Percentiles rank a stretch among this genome's conserved stretches.
These are phyloP conservation scores for Copromyces sp. DNA, from an alignment of 495 filamentous ascomycete genomes.

Conservation along the genomic window DNA sequence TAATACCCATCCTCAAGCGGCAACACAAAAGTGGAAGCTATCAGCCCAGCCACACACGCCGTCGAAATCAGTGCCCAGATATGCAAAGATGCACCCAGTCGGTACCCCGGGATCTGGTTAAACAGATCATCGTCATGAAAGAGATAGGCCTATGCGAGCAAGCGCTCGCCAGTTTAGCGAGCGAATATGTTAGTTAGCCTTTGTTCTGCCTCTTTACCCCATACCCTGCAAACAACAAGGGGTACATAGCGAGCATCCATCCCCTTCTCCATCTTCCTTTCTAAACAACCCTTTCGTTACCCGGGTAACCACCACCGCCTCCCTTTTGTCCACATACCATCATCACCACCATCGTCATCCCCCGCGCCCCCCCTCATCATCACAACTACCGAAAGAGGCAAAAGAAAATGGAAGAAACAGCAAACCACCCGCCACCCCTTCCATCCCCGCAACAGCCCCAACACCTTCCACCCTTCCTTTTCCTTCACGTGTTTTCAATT, in stretches of 20 bases:
- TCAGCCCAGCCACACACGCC: slow-evolving; percentile 50
- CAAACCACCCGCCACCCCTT: slow-evolving; percentile 63
- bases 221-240: neutral
- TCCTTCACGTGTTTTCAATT: too few relatives aligned
- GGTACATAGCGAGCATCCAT: neutral
- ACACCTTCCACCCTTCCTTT: slow-evolving; percentile 66
- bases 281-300: neutral
- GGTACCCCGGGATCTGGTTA: slow-evolving; percentile 62
- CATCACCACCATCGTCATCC: neutral
- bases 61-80: slow-evolving; percentile 58
- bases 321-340: slow-evolving; percentile 2
- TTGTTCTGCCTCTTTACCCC: neutral
- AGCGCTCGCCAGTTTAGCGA: neutral
- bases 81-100: slow-evolving; percentile 67
- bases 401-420: slow-evolving; percentile 25
- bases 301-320: neutral
- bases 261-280: neutral
- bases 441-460: slow-evolving; percentile 56
- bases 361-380: neutral
- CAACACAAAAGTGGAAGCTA: slow-evolving; percentile 52
- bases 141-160: slow-evolving; percentile 54
- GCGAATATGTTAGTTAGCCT: neutral
- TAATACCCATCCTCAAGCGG: slow-evolving; percentile 75
- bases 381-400: neutral
- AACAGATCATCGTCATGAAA: slow-evolving; percentile 82